Conservation (phyloP, 2,329 filamentous ascomycete species). For the Phaeoacremonium minimum region DNA sequence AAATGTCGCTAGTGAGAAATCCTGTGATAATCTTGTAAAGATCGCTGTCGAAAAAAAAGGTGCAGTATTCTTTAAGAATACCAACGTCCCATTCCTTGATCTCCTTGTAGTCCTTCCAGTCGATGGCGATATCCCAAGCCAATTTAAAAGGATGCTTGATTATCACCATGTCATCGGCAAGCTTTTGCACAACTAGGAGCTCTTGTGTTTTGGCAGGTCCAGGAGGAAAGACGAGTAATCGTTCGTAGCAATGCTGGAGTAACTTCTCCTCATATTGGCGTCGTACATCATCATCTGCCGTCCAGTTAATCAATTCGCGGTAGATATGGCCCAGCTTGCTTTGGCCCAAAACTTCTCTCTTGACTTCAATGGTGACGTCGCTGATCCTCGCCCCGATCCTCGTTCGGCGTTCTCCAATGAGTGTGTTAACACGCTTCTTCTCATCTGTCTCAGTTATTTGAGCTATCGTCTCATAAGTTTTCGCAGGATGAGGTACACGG, state of each 20-base stretch:
- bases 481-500: conserved; percentile 71
- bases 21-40: conserved; percentile 77
- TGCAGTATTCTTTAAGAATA: conserved; percentile 75
- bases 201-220: conserved; percentile 65
- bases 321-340: conserved; percentile 81
- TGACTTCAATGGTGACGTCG: conserved; percentile 83
- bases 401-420: conserved; percentile 85
- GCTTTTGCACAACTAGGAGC: conserved; percentile 66
- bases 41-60: conserved; percentile 79
- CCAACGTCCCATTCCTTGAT: conserved; percentile 73
- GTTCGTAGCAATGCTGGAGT: conserved; percentile 74
- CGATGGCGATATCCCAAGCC: conserved; percentile 86
- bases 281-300: conserved; percentile 76
- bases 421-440: conserved; percentile 80
- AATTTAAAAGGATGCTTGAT: conserved; percentile 87
- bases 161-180: conserved; percentile 90
- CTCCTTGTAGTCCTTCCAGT: conserved; percentile 79
- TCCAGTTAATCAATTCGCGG: conserved; percentile 83
- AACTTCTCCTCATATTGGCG: conserved; percentile 88
- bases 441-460: conserved; percentile 83
- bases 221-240: conserved; percentile 62
- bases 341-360: conserved; percentile 71
- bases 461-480: conserved; percentile 77
- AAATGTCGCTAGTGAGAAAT: conserved; percentile 78
- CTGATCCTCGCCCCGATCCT: conserved; percentile 78